A percentile compares a stretch with the other conserved stretches of the same genome.
Conservation (phyloP, 2,329 filamentous ascomycete genomes). For the Balansia obtecta region DNA sequence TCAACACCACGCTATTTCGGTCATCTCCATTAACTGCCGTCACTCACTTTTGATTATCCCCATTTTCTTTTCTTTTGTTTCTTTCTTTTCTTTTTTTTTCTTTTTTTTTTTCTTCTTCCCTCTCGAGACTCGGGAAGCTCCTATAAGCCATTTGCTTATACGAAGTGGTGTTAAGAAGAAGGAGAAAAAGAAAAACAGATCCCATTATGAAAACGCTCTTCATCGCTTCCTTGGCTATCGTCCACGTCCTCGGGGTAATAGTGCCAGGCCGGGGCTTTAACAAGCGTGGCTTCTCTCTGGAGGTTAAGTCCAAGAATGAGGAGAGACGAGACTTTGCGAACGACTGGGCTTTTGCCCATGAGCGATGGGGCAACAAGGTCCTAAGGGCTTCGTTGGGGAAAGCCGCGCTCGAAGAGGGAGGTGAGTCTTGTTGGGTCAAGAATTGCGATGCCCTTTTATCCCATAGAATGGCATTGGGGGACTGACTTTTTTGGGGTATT, state of each 20-base stretch:
- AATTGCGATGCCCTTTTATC: no score
- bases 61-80: background rate
- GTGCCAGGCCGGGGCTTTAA: background rate
- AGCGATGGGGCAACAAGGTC: slow-evolving; percentile 21
- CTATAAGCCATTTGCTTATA: no score
- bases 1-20: background rate
- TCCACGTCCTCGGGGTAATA: background rate
- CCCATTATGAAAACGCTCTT: slow-evolving; percentile 1
- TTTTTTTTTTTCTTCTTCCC: background rate
- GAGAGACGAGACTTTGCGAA: slow-evolving; percentile 19
- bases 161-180: no score
- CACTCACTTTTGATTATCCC: background rate
- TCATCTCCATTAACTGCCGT: background rate
- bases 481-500: background rate
- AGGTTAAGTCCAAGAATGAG: slow-evolving; percentile 11
- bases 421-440: slow-evolving; percentile 9
- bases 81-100: background rate
- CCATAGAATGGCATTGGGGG: background rate
- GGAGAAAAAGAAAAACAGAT: background rate
- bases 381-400: slow-evolving; percentile 10
- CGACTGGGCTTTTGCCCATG: slow-evolving; percentile 20
- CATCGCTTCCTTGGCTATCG: background rate
- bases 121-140: background rate
- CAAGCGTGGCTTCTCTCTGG: slow-evolving; percentile 16
- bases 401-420: slow-evolving; percentile 18